Evolutionary conservation across 2,329 filamentous ascomycete genomes (phyloP).

Genomic region (Cladorrhinum sp.): DNA sequence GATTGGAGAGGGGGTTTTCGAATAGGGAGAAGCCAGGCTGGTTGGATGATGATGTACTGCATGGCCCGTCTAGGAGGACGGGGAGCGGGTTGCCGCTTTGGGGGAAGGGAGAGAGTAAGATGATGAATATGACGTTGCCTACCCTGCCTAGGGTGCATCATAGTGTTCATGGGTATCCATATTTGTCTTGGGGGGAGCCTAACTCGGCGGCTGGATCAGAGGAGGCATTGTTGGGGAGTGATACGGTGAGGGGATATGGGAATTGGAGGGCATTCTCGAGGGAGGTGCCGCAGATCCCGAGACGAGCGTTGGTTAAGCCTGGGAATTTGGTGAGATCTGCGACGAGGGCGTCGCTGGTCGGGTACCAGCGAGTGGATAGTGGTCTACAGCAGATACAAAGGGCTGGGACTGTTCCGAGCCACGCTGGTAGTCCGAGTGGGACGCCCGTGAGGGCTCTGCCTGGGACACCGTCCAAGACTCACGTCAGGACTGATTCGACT

Average conservation of each 20-base stretch:
- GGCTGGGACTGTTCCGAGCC: neutral
- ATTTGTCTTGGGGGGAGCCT: neutral
- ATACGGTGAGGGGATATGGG: constrained; percentile 14
- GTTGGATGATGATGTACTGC: neutral
- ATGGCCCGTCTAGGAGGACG: neutral
- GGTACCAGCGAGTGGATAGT: neutral
- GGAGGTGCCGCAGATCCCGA: constrained; percentile 20
- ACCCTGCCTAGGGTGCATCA: constrained; percentile 36
- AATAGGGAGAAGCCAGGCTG: neutral
- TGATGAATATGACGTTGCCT: constrained; percentile 30
- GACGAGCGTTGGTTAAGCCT: constrained; percentile 15
- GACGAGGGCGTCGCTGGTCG: neutral
- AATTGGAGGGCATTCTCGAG: constrained; percentile 16
- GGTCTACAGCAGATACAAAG: neutral
- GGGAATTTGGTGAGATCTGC: constrained; percentile 2
- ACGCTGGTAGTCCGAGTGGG: constrained; percentile 6
- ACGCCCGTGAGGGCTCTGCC: constrained; percentile 18
- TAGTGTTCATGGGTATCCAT: constrained; percentile 17
- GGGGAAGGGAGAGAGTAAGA: constrained; percentile 7
- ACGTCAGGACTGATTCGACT: constrained; percentile 32
- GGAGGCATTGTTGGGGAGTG: neutral
- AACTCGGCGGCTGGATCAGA: constrained; percentile 6
- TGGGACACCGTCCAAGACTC: constrained; percentile 21
- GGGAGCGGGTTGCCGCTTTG: neutral
- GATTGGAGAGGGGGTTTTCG: neutral